Evolutionary conservation across 2,329 filamentous ascomycete species (phyloP), one percentile per base, ranked within the genome.

Genomic region (Rachicladosporium sp.): DNA sequence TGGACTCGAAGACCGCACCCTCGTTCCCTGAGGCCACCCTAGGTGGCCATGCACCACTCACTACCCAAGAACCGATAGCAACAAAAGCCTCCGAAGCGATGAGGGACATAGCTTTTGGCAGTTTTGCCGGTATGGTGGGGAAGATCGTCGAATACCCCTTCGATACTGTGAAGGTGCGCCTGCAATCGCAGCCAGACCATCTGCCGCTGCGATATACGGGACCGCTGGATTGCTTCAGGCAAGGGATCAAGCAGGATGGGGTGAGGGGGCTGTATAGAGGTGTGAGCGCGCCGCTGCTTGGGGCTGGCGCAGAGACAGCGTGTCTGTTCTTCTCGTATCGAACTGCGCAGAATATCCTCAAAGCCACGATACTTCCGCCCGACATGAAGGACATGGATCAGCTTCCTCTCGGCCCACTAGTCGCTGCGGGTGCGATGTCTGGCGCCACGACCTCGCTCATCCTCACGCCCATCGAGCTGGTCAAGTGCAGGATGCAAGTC

Each of bases 131-230:
- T 44, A 76, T 93, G 43, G 79, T 85, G 29, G 89, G 89, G 46
- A 98, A 96, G 68, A 85, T 89, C 60, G 89, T 98, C 57, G 91
- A 98, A 61, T 98, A 95, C 60, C 91, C 91, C 15, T 98, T 98
- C 64, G 91, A 98, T 64, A 98, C 91, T 0, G 80, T 98, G 61
- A 98, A 98, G 66, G 91, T 98, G 44, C 83, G 91, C 32, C 75
- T 98, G 8, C 91, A 98, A 61, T 91, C 89, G n/a, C 89, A 96
- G 61, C 84, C 87, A 29, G 82, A 89, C 60, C 76, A 81, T 52
- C 70, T 86, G 2, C 87, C 86, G 10, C 74, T 88, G 12, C 79
- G 75, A 44, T 96, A 95, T 62, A 77, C 67, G 4, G 91, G 91
- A 0, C 89, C 91, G 0, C 55, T 95, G 47, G 91, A 98, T 65